These are phyloP conservation scores for Ochetophila trinervis DNA, from an alignment of 306 rosid species.

Conservation along the genomic window DNA sequence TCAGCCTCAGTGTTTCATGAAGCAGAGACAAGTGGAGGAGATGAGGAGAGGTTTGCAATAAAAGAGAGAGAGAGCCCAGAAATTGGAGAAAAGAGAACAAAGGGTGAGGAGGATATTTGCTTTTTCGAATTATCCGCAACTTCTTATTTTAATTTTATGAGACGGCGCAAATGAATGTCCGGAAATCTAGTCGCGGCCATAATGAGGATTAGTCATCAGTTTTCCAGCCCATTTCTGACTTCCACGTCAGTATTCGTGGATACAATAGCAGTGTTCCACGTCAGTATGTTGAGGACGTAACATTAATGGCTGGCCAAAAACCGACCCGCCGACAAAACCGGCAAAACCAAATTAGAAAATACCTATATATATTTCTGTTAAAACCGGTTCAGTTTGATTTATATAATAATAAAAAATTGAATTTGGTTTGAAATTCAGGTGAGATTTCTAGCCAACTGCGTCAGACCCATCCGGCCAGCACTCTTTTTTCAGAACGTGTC, in stretches of 20 bases:
- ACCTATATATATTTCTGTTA: too few species aligned
- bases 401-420: too few species aligned
- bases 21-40: constrained; percentile 19
- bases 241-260: constrained; percentile 4
- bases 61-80: constrained; percentile 12
- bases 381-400: too few species aligned
- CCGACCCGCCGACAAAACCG: too few species aligned
- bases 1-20: constrained; percentile 3
- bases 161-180: constrained; percentile 3
- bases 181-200: constrained; percentile 10
- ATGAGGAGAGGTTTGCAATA: constrained; percentile 35
- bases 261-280: too few species aligned
- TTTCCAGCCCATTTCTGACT: not conserved
- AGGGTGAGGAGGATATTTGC: constrained; percentile 10
- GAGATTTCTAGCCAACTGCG: too few species aligned
- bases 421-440: too few species aligned
- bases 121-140: constrained; percentile 33
- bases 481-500: too few species aligned
- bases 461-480: too few species aligned
- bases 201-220: not conserved
- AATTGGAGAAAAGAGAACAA: constrained; percentile 2
- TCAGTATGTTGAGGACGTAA: too few species aligned
- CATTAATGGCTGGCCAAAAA: too few species aligned
- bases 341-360: too few species aligned
- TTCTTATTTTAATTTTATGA: not conserved